Evolutionary conservation across 495 filamentous ascomycete genomes (phyloP), one percentile per base, ranked within the genome.

Genomic region (Aspergillus sclerotioniger): DNA sequence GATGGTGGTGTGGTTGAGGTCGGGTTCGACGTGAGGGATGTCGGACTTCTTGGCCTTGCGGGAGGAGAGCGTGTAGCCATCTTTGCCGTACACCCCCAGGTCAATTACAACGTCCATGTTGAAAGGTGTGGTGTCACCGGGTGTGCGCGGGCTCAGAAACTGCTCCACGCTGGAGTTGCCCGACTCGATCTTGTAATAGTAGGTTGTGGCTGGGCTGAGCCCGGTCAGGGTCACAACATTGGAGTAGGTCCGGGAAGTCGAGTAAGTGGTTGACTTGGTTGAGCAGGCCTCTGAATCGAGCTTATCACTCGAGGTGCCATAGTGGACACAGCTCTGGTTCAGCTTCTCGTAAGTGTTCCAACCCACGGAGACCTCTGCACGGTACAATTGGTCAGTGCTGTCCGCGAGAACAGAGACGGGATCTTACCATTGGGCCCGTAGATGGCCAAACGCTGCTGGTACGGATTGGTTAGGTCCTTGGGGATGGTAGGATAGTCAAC

Each of bases 1-100:
- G 59, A 86, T 86, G 41, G 84, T 87, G 17, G 80, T 82, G 66
- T 86, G 82, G 69, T 86, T 84, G 6, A 85, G 72, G n/a, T 76
- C 76, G 3, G 84, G 84, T 19, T 80, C 65, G 39, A 86, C 65
- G 19, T 61, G 58, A 0, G 82, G 82, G 48, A 81, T 82, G 2
- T 68, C 74, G 58, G 83, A 80, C 29, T 75, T 70, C 66, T 82
- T 85, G n/a, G 69, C 67, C 57, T 72, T 66, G 54, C 13, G n/a
- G 8, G 47, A 31, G 46, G 75, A 44, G 49, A 77, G 76, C 3
- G 83, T 87, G 69, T 70, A 87, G 16, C 83, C 83, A 61, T 85
- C 78, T 3, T 65, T 65, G 29, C 82, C 82, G 60, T 83, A 83
- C 43, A 84, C 80, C 6, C 80, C 81, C 33, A 84, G 65, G 51